Evolutionary conservation across 2,329 filamentous ascomycete genomes (phyloP), one percentile per base, ranked within the genome.

Genomic region (Davidsoniella eucalypti): DNA sequence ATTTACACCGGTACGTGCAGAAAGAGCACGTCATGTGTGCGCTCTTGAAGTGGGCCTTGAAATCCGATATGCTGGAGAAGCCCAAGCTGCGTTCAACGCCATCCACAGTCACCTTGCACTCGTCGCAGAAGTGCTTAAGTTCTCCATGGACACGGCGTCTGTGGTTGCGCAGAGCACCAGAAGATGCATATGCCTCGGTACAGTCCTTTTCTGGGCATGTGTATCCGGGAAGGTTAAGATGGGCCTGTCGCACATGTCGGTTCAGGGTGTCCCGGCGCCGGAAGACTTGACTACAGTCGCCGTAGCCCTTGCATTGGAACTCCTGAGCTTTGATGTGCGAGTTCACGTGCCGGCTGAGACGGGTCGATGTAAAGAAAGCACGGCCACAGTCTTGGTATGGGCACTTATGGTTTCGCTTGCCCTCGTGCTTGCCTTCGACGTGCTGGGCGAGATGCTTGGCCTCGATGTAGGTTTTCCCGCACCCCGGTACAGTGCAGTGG

Each of bases 391-490:
- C 79, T 12, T 76, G 70, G 58, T 78, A 78, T n/a, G 73, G 68
- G 65, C 88, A 95, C 23, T 73, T 63, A 61, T 87, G 82, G 44
- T 78, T 74, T 52, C 82, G 74, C 56, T 86, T 73, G 50, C 78
- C 70, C 17, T 76, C 82, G 62, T 95, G 90, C 9, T 82, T 80
- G 50, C 83, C 84, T 61, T 88, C 87, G 60, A 93, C 66, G 62
- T 96, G 90, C 56, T 87, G 82, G 53, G 82, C 80, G 16, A 95
- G 71, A 65, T 95, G 87, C 58, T 90, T 90, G 56, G 86, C 78
- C 54, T 92, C 84, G 12, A 87, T 75, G 61, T 94, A 96, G 40
- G 80, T 75, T 67, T 94, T 95, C 58, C 78, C 76, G 61, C 90
- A 96, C 40, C 66, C 79, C 5, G 72, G 66, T 54, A 82, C 73